A percentile compares a stretch with the other conserved stretches of the same genome.
Conservation (phyloP, 116 monocot species). For the Trichopus zeylanicus region DNA sequence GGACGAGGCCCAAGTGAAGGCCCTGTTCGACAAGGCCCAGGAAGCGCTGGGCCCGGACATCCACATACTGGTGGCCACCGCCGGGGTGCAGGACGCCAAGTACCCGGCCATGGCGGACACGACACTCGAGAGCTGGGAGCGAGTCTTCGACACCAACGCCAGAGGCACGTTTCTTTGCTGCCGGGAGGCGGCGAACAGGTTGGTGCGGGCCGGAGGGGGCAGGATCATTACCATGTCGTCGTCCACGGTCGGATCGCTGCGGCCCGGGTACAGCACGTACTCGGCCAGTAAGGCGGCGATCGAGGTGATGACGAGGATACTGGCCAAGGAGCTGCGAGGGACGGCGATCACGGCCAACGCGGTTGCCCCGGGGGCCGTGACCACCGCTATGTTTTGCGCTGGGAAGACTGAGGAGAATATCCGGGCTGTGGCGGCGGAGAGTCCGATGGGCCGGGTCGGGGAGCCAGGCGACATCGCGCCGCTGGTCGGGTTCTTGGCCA, state of each 20-base stretch:
- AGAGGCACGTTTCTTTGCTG: conserved; percentile 37
- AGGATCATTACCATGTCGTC: conserved; percentile 35
- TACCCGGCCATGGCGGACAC: conserved; percentile 24
- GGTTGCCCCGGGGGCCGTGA: conserved; percentile 66
- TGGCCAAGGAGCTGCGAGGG: conserved; percentile 66
- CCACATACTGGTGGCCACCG: conserved; percentile 31
- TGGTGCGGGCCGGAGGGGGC: conserved; percentile 37
- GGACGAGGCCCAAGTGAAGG: conserved; percentile 12
- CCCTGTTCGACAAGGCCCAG: conserved; percentile 25
- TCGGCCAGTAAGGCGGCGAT: conserved; percentile 29
- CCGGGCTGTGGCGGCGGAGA: conserved; percentile 5
- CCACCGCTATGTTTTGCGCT: conserved; percentile 46
- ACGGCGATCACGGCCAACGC: conserved; percentile 55
- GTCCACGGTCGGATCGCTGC: conserved; percentile 12
- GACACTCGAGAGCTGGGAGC: conserved; percentile 14
- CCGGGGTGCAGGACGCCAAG: conserved; percentile 25
- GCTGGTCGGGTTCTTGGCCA: conserved; percentile 46
- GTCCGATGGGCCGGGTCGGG: conserved; percentile 52
- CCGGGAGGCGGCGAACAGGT: conserved; percentile 26
- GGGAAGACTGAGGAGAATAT: conserved; percentile 51
- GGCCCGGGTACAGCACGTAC: conserved; percentile 16
- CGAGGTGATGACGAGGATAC: conserved; percentile 17
- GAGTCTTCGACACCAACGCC: conserved; percentile 19
- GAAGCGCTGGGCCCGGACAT: conserved; percentile 17
- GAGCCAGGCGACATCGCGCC: conserved; percentile 44